phyloP scores from a whole-genome alignment of 495 filamentous ascomycete genomes.

The Cladorrhinum samala region DNA sequence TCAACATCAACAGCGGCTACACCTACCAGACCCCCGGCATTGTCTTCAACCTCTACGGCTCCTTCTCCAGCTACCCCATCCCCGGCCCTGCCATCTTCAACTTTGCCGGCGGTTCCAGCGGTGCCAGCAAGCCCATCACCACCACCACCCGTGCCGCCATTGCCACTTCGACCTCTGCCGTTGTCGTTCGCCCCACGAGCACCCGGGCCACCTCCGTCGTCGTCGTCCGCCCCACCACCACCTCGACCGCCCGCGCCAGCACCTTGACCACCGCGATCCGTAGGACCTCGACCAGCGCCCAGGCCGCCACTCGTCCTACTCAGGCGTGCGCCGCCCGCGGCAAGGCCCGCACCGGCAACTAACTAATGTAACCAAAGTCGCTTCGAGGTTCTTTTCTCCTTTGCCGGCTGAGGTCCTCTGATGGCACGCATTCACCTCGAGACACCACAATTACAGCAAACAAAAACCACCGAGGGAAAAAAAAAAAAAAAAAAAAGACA shows the following conservation, averaged over 20 bases:
- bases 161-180: constrained; percentile 1
- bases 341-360: too few relatives aligned
- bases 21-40: constrained; percentile 36
- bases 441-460: too few relatives aligned
- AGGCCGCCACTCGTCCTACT: background rate
- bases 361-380: too few relatives aligned
- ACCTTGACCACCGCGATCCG: background rate
- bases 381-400: too few relatives aligned
- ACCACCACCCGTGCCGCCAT: constrained; percentile 1
- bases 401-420: too few relatives aligned
- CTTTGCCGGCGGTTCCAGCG: background rate
- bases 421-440: too few relatives aligned
- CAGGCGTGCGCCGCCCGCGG: too few relatives aligned
- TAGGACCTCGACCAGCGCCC: background rate
- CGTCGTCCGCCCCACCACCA: background rate
- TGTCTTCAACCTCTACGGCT: constrained; percentile 37
- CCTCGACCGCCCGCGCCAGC: background rate
- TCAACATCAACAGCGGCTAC: constrained; percentile 33
- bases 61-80: constrained; percentile 31
- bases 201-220: background rate
- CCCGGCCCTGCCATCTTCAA: constrained; percentile 36
- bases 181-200: background rate
- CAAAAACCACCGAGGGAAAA: too few relatives aligned
- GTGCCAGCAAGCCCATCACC: constrained; percentile 1
- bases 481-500: too few relatives aligned